Conservation (phyloP, 2,329 filamentous ascomycete species). For the Fusarium newnesense region DNA sequence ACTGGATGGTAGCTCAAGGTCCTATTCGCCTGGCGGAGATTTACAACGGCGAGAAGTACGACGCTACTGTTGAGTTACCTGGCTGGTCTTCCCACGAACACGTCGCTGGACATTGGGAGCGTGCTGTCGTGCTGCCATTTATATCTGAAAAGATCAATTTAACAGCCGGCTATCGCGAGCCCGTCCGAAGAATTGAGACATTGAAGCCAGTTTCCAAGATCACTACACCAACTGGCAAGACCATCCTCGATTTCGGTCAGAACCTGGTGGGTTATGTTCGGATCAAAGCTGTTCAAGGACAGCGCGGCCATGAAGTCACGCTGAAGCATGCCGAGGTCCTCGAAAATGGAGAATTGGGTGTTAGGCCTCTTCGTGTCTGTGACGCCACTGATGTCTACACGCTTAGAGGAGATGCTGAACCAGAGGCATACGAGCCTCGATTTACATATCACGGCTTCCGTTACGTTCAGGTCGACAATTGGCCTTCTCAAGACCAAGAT, state of each 20-base stretch:
- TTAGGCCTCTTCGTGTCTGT: conserved; percentile 55
- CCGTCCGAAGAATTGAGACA: conserved; percentile 52
- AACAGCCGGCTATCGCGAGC: conserved; percentile 55
- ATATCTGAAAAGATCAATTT: conserved; percentile 41
- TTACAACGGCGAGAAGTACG: conserved; percentile 65
- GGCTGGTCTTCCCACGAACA: conserved; percentile 28
- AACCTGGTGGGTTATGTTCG: conserved; percentile 64
- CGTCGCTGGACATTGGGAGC: conserved; percentile 16
- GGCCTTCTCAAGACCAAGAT: conserved; percentile 47
- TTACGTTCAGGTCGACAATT: conserved; percentile 60
- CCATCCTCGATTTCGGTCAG: conserved; percentile 65
- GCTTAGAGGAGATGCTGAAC: conserved; percentile 24
- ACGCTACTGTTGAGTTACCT: conserved; percentile 47
- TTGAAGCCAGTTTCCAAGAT: conserved; percentile 47
- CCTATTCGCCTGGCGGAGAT: conserved; percentile 54
- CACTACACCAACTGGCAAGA: conserved; percentile 54
- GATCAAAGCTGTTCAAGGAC: conserved; percentile 50
- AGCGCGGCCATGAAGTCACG: conserved; percentile 53
- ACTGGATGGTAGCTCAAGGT: conserved; percentile 51
- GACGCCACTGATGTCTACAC: conserved; percentile 62
- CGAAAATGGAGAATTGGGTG: conserved; percentile 57
- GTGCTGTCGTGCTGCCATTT: conserved; percentile 13
- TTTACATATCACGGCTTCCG: conserved; percentile 68
- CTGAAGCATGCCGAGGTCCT: conserved; percentile 66
- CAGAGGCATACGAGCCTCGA: conserved; percentile 51